Conservation (phyloP, 257 asterid species). For the Gentiana straminea region DNA sequence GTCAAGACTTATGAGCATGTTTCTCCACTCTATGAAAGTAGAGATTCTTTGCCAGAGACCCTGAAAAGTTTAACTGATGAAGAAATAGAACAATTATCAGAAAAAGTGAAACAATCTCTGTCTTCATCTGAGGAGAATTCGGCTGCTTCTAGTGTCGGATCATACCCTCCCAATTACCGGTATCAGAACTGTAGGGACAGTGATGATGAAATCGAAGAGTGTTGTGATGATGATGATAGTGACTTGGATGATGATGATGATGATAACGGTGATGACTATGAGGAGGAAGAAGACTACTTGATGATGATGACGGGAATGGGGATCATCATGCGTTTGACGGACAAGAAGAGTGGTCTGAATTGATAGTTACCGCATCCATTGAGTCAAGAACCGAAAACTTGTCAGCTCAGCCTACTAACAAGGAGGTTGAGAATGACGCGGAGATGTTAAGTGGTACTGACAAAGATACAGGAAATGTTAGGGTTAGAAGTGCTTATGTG, state of each 20-base stretch:
- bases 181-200: conserved; percentile 82
- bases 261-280: conserved; percentile 30
- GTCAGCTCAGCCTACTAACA: conserved; percentile 12
- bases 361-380: conserved; percentile 34
- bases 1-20: conserved; percentile 62
- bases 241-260: conserved; percentile 40
- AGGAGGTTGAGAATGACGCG: conserved; percentile 44
- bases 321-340: conserved; percentile 17
- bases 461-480: conserved; percentile 19
- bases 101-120: conserved; percentile 16
- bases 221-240: conserved; percentile 57
- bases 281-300: conserved; percentile 13
- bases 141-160: conserved; percentile 48
- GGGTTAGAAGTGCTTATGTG: conserved; percentile 60
- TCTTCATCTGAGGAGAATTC: conserved; percentile 46
- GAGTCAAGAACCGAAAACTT: conserved; percentile 38
- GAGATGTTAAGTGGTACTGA: conserved; percentile 13
- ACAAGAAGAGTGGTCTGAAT: conserved; percentile 49
- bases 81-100: conserved; percentile 11
- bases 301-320: conserved; percentile 27
- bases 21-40: conserved; percentile 34
- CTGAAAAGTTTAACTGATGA: conserved; percentile 16
- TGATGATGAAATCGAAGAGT: conserved; percentile 67
- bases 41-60: conserved; percentile 43
- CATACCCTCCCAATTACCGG: conserved; percentile 78